Evolutionary conservation across 495 filamentous ascomycete species (phyloP).

Genomic region (Aspergillus mulundensis): DNA sequence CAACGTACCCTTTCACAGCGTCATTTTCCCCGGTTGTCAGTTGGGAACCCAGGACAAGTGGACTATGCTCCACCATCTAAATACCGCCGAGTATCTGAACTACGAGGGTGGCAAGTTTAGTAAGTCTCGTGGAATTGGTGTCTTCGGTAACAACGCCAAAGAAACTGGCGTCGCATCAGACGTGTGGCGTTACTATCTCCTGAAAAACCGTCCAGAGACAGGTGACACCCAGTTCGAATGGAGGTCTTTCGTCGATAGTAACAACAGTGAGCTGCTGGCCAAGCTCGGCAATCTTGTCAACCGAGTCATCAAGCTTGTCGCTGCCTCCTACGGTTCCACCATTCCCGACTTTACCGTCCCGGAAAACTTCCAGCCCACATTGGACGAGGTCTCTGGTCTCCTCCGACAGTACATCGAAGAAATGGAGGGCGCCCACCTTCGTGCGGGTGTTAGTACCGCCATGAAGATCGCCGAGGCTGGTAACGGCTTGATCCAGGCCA

Average conservation of each 20-base stretch:
- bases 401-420: slow-evolving; percentile 67
- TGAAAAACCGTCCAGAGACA: slow-evolving; percentile 83
- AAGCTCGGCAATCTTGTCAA: slow-evolving; percentile 95
- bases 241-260: slow-evolving; percentile 75
- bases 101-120: slow-evolving; percentile 97
- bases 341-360: slow-evolving; percentile 61
- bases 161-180: slow-evolving; percentile 83
- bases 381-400: slow-evolving; percentile 55
- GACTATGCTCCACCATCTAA: slow-evolving; percentile 87
- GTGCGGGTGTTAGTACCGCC: slow-evolving; percentile 64
- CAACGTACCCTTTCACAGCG: slow-evolving; percentile 87
- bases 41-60: slow-evolving; percentile 80
- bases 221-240: slow-evolving; percentile 88
- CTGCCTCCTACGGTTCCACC: slow-evolving; percentile 64
- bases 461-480: slow-evolving; percentile 69
- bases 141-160: slow-evolving; percentile 58
- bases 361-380: slow-evolving; percentile 39
- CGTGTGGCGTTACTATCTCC: slow-evolving; percentile 91
- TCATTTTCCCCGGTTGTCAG: slow-evolving; percentile 88
- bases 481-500: slow-evolving; percentile 78
- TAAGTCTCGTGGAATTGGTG: slow-evolving; percentile 21
- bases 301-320: slow-evolving; percentile 86
- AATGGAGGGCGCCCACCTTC: slow-evolving; percentile 71
- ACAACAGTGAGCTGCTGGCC: slow-evolving; percentile 86
- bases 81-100: slow-evolving; percentile 91